Evolutionary conservation across 805 yeast species (phyloP).

Genomic region (Wickerhamia fluorescens): DNA sequence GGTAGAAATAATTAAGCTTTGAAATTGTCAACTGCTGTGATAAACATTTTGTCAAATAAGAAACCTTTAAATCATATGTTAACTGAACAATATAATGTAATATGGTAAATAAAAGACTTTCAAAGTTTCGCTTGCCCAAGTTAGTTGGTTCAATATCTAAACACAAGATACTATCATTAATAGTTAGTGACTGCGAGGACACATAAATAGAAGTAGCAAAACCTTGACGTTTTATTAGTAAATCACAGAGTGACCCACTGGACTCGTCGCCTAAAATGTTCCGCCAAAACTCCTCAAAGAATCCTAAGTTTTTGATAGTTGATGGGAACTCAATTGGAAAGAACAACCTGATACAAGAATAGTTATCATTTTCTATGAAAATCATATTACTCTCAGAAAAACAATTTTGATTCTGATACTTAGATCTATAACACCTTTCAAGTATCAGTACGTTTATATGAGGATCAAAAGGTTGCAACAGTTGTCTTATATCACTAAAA

Average conservation of each 20-base stretch:
- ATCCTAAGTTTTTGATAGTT: conserved; percentile 2
- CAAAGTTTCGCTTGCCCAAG: conserved; percentile 35
- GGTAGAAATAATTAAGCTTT: conserved; percentile 33
- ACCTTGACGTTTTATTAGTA: conserved; percentile 22
- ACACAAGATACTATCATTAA: conserved; percentile 33
- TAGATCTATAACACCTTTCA: neutral
- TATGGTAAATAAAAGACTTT: conserved; percentile 25
- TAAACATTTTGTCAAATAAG: conserved; percentile 32
- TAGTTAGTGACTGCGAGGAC: conserved; percentile 31
- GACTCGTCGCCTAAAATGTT: conserved; percentile 61
- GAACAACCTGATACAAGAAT: conserved; percentile 29
- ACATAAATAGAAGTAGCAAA: conserved; percentile 36
- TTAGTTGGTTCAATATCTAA: conserved; percentile 45
- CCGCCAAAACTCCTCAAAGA: conserved; percentile 43
- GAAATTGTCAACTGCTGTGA: conserved; percentile 44
- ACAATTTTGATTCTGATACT: neutral
- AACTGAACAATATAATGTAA: conserved; percentile 20
- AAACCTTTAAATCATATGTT: neutral
- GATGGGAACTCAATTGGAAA: conserved; percentile 32
- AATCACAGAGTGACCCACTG: conserved; percentile 39
- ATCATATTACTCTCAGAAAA: conserved; percentile 2
- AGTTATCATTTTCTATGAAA: conserved; percentile 2
- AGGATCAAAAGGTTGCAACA: neutral
- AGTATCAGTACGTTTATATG: neutral
- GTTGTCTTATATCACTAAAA: conserved; percentile 29